A percentile compares a stretch with the other conserved stretches of the same genome.
phyloP scores from a whole-genome alignment of 352 stramenopile species.

The Lagenidium sp. region DNA sequence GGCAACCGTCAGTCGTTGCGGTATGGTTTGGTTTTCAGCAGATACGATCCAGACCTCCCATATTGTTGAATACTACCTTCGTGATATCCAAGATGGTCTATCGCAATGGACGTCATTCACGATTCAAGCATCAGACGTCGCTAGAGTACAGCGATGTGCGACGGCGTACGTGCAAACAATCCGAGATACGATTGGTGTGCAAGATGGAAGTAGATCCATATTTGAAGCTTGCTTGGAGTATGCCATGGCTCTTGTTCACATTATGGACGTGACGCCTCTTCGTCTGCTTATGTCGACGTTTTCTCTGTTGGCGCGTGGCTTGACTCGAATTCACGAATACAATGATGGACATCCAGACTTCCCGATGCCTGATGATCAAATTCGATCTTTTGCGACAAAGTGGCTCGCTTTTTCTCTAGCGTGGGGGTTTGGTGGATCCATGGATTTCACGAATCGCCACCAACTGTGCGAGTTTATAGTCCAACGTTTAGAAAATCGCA shows the following conservation, averaged over 20 bases:
- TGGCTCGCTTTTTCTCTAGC: conserved; percentile 98
- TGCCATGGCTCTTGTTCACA: conserved; percentile 86
- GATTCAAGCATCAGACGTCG: conserved; percentile 55
- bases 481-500: conserved; percentile 84
- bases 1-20: conserved; percentile 99
- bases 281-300: conserved; percentile 96
- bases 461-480: conserved; percentile 87
- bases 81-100: conserved; percentile 60
- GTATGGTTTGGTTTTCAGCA: conserved; percentile 99
- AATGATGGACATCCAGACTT: conserved; percentile 99
- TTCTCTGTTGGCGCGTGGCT: conserved; percentile 91
- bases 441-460: conserved; percentile 89
- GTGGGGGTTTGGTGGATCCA: conserved; percentile 98
- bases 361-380: conserved; percentile 95
- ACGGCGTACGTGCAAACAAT: conserved; percentile 53
- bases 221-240: conserved; percentile 92
- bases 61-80: conserved; percentile 86
- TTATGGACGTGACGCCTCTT: conserved; percentile 95
- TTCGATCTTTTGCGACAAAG: conserved; percentile 93
- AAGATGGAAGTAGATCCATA: conserved; percentile 56
- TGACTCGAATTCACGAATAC: conserved; percentile 95
- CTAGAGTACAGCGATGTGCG: conserved; percentile 54
- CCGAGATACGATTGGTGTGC: conserved; percentile 43
- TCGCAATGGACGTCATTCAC: conserved; percentile 53
- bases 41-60: conserved; percentile 92